Conservation (phyloP, 495 filamentous ascomycete genomes). For the Lasiosphaeriaceae sp. region DNA sequence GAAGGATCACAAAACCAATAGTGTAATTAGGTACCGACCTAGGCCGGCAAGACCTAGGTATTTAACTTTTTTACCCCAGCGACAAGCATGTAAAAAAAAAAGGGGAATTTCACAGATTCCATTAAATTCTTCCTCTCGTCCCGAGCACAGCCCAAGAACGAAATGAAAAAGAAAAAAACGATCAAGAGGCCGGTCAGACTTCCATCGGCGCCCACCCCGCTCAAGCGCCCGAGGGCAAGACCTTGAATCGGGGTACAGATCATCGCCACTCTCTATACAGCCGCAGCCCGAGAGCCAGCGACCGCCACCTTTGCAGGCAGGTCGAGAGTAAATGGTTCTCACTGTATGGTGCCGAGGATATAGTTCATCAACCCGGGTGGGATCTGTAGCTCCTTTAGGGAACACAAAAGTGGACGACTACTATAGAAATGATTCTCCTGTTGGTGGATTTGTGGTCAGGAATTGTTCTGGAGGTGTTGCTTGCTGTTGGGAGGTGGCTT, state of each 20-base stretch:
- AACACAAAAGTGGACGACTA: conserved; percentile 76
- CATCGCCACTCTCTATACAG: conserved; percentile 62
- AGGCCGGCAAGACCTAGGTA: too few species aligned
- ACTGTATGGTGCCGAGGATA: conserved; percentile 60
- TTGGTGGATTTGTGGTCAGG: conserved; percentile 17
- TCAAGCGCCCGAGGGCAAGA: conserved; percentile 51
- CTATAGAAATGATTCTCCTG: conserved; percentile 86
- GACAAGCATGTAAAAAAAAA: too few species aligned
- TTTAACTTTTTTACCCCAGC: too few species aligned
- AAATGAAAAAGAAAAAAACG: conserved; percentile 46
- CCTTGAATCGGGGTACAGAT: conserved; percentile 54
- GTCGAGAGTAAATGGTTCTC: conserved; percentile 47
- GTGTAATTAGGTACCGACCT: too few species aligned
- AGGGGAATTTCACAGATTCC: not conserved
- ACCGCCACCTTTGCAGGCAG: conserved; percentile 51
- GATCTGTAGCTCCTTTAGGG: conserved; percentile 65
- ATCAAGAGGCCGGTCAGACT: conserved; percentile 55
- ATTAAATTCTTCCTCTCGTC: conserved; percentile 39
- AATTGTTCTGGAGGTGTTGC: conserved; percentile 8
- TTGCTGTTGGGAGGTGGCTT: conserved; percentile 34
- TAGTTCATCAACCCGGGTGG: conserved; percentile 60
- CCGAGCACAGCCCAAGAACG: conserved; percentile 34
- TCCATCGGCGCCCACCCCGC: conserved; percentile 59
- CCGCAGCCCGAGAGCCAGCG: conserved; percentile 18
- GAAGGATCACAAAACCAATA: not conserved